Conservation (phyloP, 73 alveolate species). For the Paramecium biaurelia region DNA sequence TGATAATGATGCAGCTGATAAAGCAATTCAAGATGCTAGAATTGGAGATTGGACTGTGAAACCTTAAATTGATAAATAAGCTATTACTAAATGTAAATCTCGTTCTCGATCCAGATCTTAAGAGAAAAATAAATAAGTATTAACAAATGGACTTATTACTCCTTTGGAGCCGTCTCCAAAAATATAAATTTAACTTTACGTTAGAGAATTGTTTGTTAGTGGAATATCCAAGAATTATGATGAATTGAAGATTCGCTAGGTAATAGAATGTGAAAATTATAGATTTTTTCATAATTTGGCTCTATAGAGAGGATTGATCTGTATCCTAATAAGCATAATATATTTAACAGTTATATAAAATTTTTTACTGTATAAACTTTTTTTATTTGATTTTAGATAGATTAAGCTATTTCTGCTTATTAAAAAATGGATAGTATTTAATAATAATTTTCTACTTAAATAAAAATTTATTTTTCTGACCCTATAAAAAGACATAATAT, state of each 20-base stretch:
- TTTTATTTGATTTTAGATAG: background rate
- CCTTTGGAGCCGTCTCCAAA: background rate
- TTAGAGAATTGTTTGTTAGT: background rate
- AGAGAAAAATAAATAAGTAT: background rate
- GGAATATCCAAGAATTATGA: background rate
- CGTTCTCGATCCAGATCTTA: slow-evolving; percentile 3
- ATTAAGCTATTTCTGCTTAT: background rate
- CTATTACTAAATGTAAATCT: background rate
- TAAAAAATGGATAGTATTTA: background rate
- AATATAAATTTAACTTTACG: background rate
- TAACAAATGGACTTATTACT: background rate
- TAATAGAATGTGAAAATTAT: background rate
- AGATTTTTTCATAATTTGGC: background rate
- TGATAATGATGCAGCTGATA: background rate
- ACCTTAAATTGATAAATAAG: slow-evolving; percentile 1
- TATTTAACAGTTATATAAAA: background rate
- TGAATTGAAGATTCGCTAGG: background rate
- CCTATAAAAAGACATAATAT: background rate
- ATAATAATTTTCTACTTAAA: background rate
- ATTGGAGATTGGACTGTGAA: slow-evolving; percentile 41
- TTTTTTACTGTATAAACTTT: background rate
- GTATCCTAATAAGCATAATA: background rate
- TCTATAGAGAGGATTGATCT: background rate
- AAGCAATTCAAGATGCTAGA: background rate
- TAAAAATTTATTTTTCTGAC: background rate